Base-by-base conservation (phyloP, 2,329 filamentous ascomycete genomes). In the Calonectria hawksworthii region DNA sequence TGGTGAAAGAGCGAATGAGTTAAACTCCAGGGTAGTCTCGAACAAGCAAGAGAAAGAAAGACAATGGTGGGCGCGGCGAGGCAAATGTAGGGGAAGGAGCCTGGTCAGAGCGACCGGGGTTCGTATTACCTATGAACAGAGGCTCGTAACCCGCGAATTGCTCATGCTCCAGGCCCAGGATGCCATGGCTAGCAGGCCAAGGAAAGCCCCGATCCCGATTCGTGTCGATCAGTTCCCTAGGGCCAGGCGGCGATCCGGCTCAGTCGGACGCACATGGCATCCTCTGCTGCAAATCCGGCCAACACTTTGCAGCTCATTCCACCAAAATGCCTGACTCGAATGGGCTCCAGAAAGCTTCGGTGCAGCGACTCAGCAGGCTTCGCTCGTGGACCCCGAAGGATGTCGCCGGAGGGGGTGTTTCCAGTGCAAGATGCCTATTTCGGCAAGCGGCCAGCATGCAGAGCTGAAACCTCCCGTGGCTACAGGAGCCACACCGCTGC, bases 181-280 rank as follows among this genome's bases (percentile, higher is more conserved):
- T 61, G 14, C 56, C 32, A 23, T n/a, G 56, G 34, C 56, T 36
- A 61, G 56, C 34, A 61, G 23, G 56, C 56, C 56, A 61, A 41
- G 56, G 56, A 23, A 61, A 61, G 13, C 56, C 56, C 56, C 56
- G 56, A 61, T 61, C 56, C 34, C 56, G 56, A 61, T 61, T 61
- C 34, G 56, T 61, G 56, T 61, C 56, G 56, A 61, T 61, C 56
- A 41, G 26, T 61, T 28, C 34, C 34, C 56, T 26, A 61, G 56
- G 51, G 34, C 34, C 56, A 36, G 56, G 16, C 21, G 56, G 32
- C 56, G 56, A 61, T 61, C 56, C 56, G 56, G 56, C 21, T 23
- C 23, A 41, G 36, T 61, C 56, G 56, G 56, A 61, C 56, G 56
- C 56, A 61, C 56, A 61, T 41, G 56, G 56, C 56, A 61, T 23